Evolutionary conservation across 768 basidiomycete genomes (phyloP).

Genomic region (Cystofilobasidium bisporidii): DNA sequence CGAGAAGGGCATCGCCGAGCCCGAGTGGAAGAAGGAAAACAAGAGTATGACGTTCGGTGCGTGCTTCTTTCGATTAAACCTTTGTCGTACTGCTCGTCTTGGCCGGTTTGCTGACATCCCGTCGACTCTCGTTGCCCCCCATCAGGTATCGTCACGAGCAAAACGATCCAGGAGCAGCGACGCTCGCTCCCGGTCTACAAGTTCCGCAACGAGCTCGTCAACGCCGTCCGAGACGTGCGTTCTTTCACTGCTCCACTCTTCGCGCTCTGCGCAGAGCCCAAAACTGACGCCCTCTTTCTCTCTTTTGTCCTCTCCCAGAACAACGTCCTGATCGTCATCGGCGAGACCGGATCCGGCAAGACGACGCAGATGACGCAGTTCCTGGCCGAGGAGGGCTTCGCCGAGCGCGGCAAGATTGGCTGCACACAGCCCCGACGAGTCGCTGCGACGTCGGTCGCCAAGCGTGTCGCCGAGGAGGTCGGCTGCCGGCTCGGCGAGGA

Average conservation of each 20-base stretch:
- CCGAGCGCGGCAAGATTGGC: slow-evolving; percentile 81
- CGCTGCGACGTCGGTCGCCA: slow-evolving; percentile 97
- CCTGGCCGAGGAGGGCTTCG: slow-evolving; percentile 85
- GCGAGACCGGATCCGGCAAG: slow-evolving; percentile 97
- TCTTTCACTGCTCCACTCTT: too few species aligned
- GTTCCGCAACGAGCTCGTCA: slow-evolving; percentile 74
- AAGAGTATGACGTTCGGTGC: slow-evolving; percentile 85
- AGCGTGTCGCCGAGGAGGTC: slow-evolving; percentile 96
- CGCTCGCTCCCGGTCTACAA: slow-evolving; percentile 89
- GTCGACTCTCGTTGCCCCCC: not conserved
- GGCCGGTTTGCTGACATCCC: not conserved
- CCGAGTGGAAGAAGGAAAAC: slow-evolving; percentile 83
- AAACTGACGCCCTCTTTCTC: not conserved
- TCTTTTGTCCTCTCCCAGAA: slow-evolving; percentile 48
- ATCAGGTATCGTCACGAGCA: slow-evolving; percentile 58
- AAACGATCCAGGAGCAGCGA: slow-evolving; percentile 90
- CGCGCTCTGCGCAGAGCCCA: too few species aligned
- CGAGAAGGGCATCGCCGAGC: slow-evolving; percentile 69
- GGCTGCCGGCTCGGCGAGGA: slow-evolving; percentile 95
- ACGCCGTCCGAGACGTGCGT: slow-evolving; percentile 80
- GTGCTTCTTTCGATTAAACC: too few species aligned
- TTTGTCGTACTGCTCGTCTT: not conserved
- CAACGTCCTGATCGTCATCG: slow-evolving; percentile 95
- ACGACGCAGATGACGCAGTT: slow-evolving; percentile 99
- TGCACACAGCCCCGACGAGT: slow-evolving; percentile 99